A percentile compares a stretch with the other conserved stretches of the same genome.
Conservation (phyloP, 2,329 filamentous ascomycete genomes). For the Cercospora brassicicola region DNA sequence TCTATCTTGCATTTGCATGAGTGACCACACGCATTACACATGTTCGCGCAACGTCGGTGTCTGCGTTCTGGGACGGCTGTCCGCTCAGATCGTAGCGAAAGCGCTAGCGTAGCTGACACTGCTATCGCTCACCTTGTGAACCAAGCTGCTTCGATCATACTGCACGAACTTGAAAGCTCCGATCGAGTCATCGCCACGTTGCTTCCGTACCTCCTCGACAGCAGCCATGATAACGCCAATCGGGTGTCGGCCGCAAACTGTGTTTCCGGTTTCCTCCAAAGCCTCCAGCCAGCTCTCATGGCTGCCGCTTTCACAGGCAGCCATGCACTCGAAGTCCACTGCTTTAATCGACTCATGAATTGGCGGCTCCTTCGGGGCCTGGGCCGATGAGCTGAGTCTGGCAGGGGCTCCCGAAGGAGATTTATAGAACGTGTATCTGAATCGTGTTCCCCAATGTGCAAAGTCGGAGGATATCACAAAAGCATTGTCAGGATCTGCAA, state of each 20-base stretch:
- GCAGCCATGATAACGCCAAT: constrained; percentile 92
- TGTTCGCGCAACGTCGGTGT: neutral
- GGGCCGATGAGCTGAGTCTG: constrained; percentile 46
- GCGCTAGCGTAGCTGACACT: constrained; percentile 96
- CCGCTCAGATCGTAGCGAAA: constrained; percentile 67
- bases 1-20: neutral
- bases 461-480: constrained; percentile 96
- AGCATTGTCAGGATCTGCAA: constrained; percentile 71
- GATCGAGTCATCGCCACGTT: constrained; percentile 27
- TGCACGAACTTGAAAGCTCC: constrained; percentile 70
- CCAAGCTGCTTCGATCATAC: constrained; percentile 83
- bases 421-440: constrained; percentile 79
- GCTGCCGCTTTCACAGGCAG: constrained; percentile 74
- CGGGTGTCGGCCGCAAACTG: constrained; percentile 90
- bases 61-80: neutral
- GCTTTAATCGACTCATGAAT: constrained; percentile 84
- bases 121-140: constrained; percentile 66
- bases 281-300: constrained; percentile 70
- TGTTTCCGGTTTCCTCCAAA: constrained; percentile 75
- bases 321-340: constrained; percentile 80
- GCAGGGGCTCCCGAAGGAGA: constrained; percentile 46
- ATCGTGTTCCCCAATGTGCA: constrained; percentile 89
- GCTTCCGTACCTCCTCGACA: constrained; percentile 61
- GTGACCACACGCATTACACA: neutral
- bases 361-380: constrained; percentile 48